phyloP scores from a whole-genome alignment of 176 grass and related monocot species.

The Phoenix roebelenii region DNA sequence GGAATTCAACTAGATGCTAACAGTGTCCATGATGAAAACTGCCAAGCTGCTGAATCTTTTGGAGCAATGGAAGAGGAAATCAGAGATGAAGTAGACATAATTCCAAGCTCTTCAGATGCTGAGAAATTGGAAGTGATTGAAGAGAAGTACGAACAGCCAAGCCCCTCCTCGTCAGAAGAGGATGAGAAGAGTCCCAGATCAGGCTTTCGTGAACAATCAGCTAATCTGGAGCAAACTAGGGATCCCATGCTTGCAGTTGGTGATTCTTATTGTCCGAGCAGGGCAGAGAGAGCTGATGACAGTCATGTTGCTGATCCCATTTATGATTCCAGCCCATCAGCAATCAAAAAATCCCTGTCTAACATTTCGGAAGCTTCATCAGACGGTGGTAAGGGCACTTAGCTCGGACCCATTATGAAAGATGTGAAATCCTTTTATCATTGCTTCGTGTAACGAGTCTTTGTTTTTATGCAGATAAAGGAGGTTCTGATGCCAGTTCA shows the following conservation, averaged over 20 bases:
- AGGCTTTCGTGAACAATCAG: neutral
- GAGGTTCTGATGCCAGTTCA: neutral
- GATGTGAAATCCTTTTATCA: too few relatives aligned
- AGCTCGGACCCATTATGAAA: too few relatives aligned
- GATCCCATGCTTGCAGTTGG: neutral
- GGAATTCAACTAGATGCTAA: neutral
- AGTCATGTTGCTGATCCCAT: neutral
- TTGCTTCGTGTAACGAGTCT: too few relatives aligned
- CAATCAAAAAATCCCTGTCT: neutral
- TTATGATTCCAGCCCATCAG: neutral
- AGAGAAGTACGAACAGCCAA: slow-evolving; percentile 2
- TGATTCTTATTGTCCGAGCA: neutral
- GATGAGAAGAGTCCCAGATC: neutral
- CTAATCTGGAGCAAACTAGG: slow-evolving; percentile 1
- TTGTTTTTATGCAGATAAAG: slow-evolving; percentile 1
- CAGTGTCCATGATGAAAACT: neutral
- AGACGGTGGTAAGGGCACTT: too few relatives aligned
- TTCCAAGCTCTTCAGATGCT: slow-evolving; percentile 1
- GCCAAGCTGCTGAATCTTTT: neutral
- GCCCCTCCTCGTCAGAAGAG: neutral
- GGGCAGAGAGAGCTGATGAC: neutral
- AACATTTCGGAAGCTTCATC: slow-evolving; percentile 4
- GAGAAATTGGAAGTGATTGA: slow-evolving; percentile 8
- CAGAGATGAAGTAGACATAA: slow-evolving; percentile 4
- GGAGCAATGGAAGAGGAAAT: neutral